phyloP scores from a whole-genome alignment of 169 alveolate species.

The Plasmodium cynomolgi region DNA sequence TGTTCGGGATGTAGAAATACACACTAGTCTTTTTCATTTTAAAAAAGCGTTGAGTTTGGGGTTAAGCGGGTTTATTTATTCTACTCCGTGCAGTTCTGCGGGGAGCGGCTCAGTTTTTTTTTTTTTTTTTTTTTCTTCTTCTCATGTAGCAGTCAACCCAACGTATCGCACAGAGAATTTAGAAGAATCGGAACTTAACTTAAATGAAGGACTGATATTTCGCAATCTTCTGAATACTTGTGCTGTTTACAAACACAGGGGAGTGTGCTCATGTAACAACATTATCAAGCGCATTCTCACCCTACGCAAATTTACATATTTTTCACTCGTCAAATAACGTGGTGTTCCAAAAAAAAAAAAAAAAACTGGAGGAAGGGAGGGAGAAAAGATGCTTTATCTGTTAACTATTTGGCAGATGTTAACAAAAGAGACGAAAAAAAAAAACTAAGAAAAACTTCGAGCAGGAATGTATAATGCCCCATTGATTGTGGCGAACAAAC shows the following conservation, averaged over 20 bases:
- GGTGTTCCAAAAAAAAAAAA: neutral
- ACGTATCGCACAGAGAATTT: neutral
- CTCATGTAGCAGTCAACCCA: neutral
- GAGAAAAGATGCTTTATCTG: neutral
- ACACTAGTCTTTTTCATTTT: conserved; percentile 34
- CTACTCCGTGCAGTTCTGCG: neutral
- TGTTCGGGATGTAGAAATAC: conserved; percentile 66
- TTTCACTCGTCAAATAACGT: neutral
- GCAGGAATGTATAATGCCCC: neutral
- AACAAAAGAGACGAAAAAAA: neutral
- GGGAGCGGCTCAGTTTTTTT: neutral
- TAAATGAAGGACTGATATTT: neutral
- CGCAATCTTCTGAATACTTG: neutral
- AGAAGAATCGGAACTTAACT: neutral
- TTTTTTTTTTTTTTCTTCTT: neutral
- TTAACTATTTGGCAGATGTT: neutral
- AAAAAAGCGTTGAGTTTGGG: neutral
- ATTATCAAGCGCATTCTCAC: neutral
- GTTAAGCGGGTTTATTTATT: neutral
- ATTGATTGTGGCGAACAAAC: neutral
- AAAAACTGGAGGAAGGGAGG: neutral
- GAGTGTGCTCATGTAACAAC: neutral
- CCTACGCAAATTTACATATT: neutral
- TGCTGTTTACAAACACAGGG: neutral
- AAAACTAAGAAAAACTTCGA: neutral